phyloP scores from a whole-genome alignment of 352 stramenopile species.

The Globisporangium yorkense region DNA sequence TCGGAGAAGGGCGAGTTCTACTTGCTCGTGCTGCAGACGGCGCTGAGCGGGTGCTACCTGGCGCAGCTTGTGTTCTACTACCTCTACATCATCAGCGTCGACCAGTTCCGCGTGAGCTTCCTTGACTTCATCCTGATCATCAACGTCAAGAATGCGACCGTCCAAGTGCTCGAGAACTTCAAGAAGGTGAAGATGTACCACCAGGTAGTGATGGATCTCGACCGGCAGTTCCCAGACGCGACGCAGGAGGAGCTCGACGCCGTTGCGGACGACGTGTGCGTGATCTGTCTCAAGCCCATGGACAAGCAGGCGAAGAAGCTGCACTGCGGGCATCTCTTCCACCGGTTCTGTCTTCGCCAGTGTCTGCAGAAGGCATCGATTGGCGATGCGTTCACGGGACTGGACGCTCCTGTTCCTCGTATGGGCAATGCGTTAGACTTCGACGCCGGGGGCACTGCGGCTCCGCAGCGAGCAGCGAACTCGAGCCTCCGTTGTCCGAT shows the following conservation, averaged over 20 bases:
- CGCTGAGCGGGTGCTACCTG: conserved; percentile 53
- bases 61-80: conserved; percentile 73
- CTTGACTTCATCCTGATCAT: conserved; percentile 76
- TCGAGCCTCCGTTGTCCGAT: conserved; percentile 50
- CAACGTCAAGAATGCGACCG: conserved; percentile 76
- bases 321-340: conserved; percentile 66
- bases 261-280: conserved; percentile 69
- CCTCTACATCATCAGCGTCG: conserved; percentile 74
- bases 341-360: conserved; percentile 67
- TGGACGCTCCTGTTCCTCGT: conserved; percentile 11
- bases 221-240: conserved; percentile 56
- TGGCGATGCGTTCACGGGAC: conserved; percentile 42
- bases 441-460: conserved; percentile 16
- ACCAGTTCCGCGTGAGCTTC: conserved; percentile 74
- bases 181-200: conserved; percentile 68
- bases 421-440: conserved; percentile 8
- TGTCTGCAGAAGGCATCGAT: conserved; percentile 66
- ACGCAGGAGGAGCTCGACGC: conserved; percentile 43
- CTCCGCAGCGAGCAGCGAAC: conserved; percentile 6
- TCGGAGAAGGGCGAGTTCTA: conserved; percentile 63
- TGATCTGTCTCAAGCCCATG: conserved; percentile 77
- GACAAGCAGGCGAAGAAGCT: conserved; percentile 63
- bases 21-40: conserved; percentile 57
- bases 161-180: conserved; percentile 56
- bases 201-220: conserved; percentile 63